Evolutionary conservation across 2,329 filamentous ascomycete genomes (phyloP).

Genomic region (Cryphonectria naterciae): DNA sequence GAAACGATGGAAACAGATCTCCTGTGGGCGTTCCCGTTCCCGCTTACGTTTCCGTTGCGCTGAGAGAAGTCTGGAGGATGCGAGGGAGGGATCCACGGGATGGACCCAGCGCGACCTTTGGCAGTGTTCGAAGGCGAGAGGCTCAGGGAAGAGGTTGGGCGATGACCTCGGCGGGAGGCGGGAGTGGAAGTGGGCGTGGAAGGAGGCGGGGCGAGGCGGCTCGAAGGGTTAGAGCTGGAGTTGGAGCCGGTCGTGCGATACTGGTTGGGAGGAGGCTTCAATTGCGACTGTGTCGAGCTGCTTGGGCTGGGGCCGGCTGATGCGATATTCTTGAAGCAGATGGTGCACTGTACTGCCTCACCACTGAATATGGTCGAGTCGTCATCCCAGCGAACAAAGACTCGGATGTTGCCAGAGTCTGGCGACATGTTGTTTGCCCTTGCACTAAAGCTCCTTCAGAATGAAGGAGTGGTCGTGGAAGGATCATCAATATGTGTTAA

Average conservation of each 20-base stretch:
- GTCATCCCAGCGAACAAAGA: conserved; percentile 94
- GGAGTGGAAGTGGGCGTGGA: conserved; percentile 34
- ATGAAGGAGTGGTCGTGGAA: conserved; percentile 36
- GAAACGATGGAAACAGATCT: conserved; percentile 84
- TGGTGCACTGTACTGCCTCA: conserved; percentile 92
- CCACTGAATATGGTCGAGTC: conserved; percentile 80
- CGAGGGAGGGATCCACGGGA: conserved; percentile 46
- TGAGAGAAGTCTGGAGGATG: conserved; percentile 27
- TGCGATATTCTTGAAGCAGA: conserved; percentile 91
- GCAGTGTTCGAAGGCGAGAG: conserved; percentile 49
- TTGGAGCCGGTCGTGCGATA: conserved; percentile 40
- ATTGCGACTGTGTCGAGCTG: conserved; percentile 31
- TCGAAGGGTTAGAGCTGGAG: conserved; percentile 28
- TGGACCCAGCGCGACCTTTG: conserved; percentile 50
- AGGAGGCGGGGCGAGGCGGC: conserved; percentile 50
- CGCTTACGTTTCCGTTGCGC: conserved; percentile 35
- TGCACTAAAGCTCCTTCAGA: conserved; percentile 40
- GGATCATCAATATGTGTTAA: conserved; percentile 27
- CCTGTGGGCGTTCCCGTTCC: conserved; percentile 64
- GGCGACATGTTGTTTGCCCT: conserved; percentile 51
- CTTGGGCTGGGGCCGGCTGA: conserved; percentile 40
- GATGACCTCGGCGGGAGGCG: conserved; percentile 58
- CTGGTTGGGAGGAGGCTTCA: conserved; percentile 32
- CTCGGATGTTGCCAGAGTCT: conserved; percentile 76
- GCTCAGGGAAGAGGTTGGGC: conserved; percentile 68